These are phyloP conservation scores for Neltuma alba DNA, from an alignment of 306 rosid species.

Conservation along the genomic window DNA sequence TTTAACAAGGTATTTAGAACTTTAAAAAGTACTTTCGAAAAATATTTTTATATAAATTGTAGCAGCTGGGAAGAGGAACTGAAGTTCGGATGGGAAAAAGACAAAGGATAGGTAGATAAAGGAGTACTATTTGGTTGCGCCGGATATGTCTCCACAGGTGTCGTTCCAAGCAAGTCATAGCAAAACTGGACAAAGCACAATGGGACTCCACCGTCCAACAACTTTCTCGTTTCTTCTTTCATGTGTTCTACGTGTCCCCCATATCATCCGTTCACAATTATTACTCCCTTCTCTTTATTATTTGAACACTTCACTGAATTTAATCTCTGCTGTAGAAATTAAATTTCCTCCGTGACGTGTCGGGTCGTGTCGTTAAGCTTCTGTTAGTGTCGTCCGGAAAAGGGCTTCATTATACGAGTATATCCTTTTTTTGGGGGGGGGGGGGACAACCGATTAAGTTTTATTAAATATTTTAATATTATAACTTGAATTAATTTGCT, in stretches of 20 bases:
- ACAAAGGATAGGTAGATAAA: neutral
- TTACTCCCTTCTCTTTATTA: neutral
- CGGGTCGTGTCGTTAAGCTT: neutral
- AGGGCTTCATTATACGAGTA: no score
- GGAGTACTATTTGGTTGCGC: neutral
- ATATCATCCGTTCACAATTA: neutral
- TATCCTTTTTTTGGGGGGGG: no score
- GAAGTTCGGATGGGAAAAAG: neutral
- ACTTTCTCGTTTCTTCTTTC: neutral
- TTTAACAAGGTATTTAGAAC: no score
- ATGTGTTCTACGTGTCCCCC: neutral
- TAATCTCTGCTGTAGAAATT: no score
- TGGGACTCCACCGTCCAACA: constrained; percentile 28
- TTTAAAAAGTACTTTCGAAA: no score
- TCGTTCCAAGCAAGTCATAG: neutral
- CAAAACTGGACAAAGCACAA: constrained; percentile 13
- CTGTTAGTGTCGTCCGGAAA: no score
- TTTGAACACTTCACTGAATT: no score
- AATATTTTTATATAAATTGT: no score
- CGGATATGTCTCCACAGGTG: neutral
- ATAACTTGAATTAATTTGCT: neutral
- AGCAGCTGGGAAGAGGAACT: neutral
- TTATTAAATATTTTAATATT: no score
- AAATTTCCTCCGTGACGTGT: neutral
- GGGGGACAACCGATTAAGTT: no score